A percentile compares a stretch with the other conserved stretches of the same genome.
phyloP scores from a whole-genome alignment of 257 asterid species.

The Forsythia viridissima region DNA sequence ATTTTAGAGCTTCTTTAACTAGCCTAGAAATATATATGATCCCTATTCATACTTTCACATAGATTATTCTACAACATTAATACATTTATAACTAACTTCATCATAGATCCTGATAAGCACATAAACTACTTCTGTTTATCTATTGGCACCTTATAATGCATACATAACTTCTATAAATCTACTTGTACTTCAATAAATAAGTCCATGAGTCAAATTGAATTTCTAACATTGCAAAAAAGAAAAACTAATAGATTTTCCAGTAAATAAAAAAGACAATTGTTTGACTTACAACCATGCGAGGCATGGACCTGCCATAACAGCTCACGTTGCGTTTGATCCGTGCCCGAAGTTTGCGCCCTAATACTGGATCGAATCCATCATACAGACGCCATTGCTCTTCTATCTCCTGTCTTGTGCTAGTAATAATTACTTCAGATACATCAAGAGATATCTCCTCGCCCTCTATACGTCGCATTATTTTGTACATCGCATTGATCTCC shows the following conservation, averaged over 20 bases:
- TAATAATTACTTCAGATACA: constrained; percentile 70
- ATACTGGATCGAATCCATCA: constrained; percentile 77
- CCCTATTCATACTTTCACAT: neutral
- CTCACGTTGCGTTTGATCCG: constrained; percentile 61
- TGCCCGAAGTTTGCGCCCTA: constrained; percentile 76
- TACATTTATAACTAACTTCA: neutral
- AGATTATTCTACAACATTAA: neutral
- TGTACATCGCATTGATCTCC: constrained; percentile 67
- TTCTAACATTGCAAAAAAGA: neutral
- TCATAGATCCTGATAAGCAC: neutral
- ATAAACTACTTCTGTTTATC: neutral
- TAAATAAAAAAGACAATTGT: neutral
- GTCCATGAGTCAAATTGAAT: neutral
- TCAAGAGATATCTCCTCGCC: constrained; percentile 77
- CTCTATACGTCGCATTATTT: constrained; percentile 84
- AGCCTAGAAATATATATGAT: neutral
- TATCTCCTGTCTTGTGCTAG: constrained; percentile 80
- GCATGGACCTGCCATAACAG: constrained; percentile 78
- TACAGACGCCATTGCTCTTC: constrained; percentile 85
- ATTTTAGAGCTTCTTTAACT: neutral
- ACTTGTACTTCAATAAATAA: neutral
- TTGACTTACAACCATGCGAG: constrained; percentile 76
- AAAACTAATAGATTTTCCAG: neutral
- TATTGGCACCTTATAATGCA: neutral
- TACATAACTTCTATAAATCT: neutral